Evolutionary conservation across 2,329 filamentous ascomycete genomes (phyloP), one percentile per base, ranked within the genome.

Genomic region (Cladosporium sp.): DNA sequence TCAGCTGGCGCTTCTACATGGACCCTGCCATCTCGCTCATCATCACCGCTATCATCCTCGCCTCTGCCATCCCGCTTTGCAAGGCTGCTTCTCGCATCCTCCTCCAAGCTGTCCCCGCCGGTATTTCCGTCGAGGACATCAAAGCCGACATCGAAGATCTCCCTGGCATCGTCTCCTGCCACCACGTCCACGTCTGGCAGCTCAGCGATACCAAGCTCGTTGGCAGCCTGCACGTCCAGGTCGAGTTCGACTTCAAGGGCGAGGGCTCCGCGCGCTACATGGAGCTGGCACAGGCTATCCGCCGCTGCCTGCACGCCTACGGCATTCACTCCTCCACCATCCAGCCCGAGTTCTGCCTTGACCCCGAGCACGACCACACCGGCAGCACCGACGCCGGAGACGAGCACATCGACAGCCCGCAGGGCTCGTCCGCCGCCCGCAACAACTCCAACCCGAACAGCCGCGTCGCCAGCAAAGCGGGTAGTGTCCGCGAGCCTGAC

Each of bases 111-210:
- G 95, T 93, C 0, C 93, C 93, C 0, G 85, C 90, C 54, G 87
- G 92, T 50, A 84, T 98, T 62, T 85, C 85, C 61, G 82, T 96
- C 53, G 86, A 91, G 59, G 88, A 97, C 55, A 92, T 98, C 70
- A 87, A 89, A 60, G 85, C 92, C 59, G 93, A 98, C 67, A 95
- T 98, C 50, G 82, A 91, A 66, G 74, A 81, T 13, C 82, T 98
- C 5, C 86, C 87, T 0, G 91, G 91, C 40, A 87, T 98, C 44
- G 77, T 93, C 56, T 89, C 87, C 67, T 95, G 90, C 66, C 93
- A 98, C 71, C 92, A 98, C 68, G 79, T 98, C 18, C 93, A 98
- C 68, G 90, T 98, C 57, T 98, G 93, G 93, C 92, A 97, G 70
- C 80, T 98, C 33, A 95, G 87, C 13, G 92, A 97, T 67, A 93